Evolutionary conservation across 257 asterid species (phyloP), one percentile per base, ranked within the genome.

Genomic region (Fraxinus cuspidata): DNA sequence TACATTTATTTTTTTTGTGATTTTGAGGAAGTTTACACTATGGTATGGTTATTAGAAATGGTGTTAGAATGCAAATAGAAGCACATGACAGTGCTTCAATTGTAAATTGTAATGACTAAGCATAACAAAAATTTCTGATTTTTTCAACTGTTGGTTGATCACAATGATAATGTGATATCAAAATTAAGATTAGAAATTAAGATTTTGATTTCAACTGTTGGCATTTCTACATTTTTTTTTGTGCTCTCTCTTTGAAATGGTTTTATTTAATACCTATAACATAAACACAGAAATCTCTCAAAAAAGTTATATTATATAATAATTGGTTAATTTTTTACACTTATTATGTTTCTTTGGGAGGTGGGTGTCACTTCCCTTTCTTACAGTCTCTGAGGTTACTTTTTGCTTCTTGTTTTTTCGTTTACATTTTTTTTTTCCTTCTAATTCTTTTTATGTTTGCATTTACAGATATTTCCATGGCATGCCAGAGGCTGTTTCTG

Each of bases 401-500:
- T 21, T 23, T 7, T 38, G 60, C 25, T 69, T 4, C 58, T 34
- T 31, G 3, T 40, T 28, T 70, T 12, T 73, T 6, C 7, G 4
- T 29, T 70, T 71, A 3, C n/a, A 5, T 38, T 60, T 12, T 51
- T n/a, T 32, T 37, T 0, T 66, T 60, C 27, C 6, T 23, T 68
- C 76, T 78, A 70, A 84, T 65, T 34, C 11, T 58, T 44, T 44
- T 72, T 73, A 77, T 77, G 11, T 77, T 72, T 77, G 75, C 40
- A 2, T 79, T 34, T 79, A 71, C 92, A 95, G 99, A 84, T 95
- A 95, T 89, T 95, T 93, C 79, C 98, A 91, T 76, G 87, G 89
- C 82, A 90, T 92, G 74, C 96, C 97, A 0, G 99, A 95, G 79
- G 87, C 87, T 53, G 92, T 88, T 70, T 85, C 98, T 25, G 99